phyloP scores from a whole-genome alignment of 768 basidiomycete species.

The Calocybe gangraenosa region DNA sequence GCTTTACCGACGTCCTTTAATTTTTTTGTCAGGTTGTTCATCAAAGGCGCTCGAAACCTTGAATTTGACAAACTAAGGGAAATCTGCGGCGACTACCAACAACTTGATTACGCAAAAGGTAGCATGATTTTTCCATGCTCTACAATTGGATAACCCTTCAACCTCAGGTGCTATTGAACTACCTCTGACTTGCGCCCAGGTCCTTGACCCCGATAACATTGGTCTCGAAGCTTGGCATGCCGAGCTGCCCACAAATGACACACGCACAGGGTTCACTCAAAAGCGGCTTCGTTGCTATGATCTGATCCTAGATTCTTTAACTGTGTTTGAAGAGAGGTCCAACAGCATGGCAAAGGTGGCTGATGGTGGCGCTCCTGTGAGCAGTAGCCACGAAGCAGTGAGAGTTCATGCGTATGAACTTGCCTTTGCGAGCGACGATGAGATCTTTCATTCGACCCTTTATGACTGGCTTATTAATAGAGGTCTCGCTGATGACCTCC shows the following conservation, averaged over 20 bases:
- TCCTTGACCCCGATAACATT: conserved; percentile 70
- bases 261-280: conserved; percentile 54
- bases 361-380: conserved; percentile 19
- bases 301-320: conserved; percentile 77
- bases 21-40: conserved; percentile 61
- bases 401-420: conserved; percentile 82
- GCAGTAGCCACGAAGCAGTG: conserved; percentile 64
- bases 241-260: conserved; percentile 53
- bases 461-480: conserved; percentile 92
- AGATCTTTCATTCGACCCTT: conserved; percentile 89
- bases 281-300: conserved; percentile 74
- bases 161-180: conserved; percentile 75
- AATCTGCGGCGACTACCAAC: conserved; percentile 85
- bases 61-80: conserved; percentile 83
- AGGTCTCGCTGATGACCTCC: conserved; percentile 79
- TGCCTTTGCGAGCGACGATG: conserved; percentile 80
- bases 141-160: neutral
- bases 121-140: conserved; percentile 1
- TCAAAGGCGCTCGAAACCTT: conserved; percentile 81
- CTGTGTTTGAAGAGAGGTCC: conserved; percentile 70
- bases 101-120: conserved; percentile 82
- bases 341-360: conserved; percentile 19
- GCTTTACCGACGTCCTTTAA: conserved; percentile 2
- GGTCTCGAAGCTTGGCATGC: conserved; percentile 77
- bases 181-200: conserved; percentile 77